Evolutionary conservation across 2,329 filamentous ascomycete genomes (phyloP).

Genomic region (Ascomycota sp.): DNA sequence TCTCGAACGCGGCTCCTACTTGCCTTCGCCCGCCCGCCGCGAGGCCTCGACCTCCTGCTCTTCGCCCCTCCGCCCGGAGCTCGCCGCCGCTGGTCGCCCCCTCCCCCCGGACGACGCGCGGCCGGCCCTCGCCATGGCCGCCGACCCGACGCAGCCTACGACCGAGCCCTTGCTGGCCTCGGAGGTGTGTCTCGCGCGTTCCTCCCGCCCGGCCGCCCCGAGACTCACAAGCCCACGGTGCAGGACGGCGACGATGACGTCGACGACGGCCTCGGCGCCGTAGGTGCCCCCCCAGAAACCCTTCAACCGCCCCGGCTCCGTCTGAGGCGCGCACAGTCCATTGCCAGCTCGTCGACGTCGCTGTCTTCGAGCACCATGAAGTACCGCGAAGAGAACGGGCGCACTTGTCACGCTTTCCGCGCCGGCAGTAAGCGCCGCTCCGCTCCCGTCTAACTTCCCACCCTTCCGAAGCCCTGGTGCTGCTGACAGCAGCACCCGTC

Average conservation of each 20-base stretch:
- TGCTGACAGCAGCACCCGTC: constrained; percentile 2
- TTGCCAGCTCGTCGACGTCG: constrained; percentile 6
- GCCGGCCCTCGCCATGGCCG: not conserved
- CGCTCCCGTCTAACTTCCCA: no score
- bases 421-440: constrained; percentile 7
- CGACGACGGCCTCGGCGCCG: constrained; percentile 1
- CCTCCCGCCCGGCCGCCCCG: no score
- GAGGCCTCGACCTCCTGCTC: no score
- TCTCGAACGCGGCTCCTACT: no score
- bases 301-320: not conserved
- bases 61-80: no score
- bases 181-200: constrained; percentile 2
- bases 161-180: constrained; percentile 2
- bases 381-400: constrained; percentile 16
- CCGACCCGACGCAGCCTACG: not conserved
- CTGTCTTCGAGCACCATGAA: constrained; percentile 15
- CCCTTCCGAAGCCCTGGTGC: no score
- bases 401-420: constrained; percentile 16
- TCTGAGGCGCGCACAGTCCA: constrained; percentile 1
- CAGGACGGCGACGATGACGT: constrained; percentile 1
- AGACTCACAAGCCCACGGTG: not conserved
- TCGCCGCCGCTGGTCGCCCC: no score
- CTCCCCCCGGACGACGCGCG: not conserved
- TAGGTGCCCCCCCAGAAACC: not conserved
- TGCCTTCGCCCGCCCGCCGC: no score